Percentiles rank a stretch among this genome's conserved stretches.
Conservation (phyloP, 2,329 filamentous ascomycete genomes). For the Neonectria magnoliae region DNA sequence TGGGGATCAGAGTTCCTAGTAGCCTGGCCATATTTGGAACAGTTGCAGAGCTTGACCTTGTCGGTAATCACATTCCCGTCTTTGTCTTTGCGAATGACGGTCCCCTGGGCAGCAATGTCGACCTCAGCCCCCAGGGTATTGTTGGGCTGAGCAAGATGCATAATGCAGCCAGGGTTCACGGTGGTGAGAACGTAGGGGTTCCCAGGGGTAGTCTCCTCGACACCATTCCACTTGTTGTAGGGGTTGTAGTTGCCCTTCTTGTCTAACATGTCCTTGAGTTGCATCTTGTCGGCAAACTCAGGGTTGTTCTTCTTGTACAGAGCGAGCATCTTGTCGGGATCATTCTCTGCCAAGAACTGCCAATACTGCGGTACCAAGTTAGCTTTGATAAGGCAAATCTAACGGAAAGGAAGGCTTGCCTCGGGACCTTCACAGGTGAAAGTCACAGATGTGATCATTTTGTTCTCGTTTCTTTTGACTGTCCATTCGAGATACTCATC, state of each 20-base stretch:
- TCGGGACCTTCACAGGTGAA: slow-evolving; percentile 20
- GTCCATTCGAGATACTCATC: slow-evolving; percentile 24
- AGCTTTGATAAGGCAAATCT: not conserved
- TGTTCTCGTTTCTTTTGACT: slow-evolving; percentile 8
- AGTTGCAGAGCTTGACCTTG: slow-evolving; percentile 6
- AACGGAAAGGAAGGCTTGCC: not conserved
- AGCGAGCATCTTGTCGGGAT: not conserved
- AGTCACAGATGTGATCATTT: slow-evolving; percentile 3
- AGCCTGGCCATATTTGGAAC: slow-evolving; percentile 15
- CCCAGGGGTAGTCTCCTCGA: slow-evolving; percentile 2
- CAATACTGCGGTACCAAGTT: slow-evolving; percentile 6
- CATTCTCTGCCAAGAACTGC: slow-evolving; percentile 3
- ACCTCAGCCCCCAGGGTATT: slow-evolving; percentile 20
- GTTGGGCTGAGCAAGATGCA: slow-evolving; percentile 16
- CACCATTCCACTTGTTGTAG: not conserved
- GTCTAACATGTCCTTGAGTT: not conserved
- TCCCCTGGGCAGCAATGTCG: slow-evolving; percentile 21
- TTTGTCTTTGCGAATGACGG: slow-evolving; percentile 12
- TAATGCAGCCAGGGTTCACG: slow-evolving; percentile 1
- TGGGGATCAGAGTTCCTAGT: slow-evolving; percentile 19
- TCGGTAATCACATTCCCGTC: slow-evolving; percentile 13
- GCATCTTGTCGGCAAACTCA: not conserved
- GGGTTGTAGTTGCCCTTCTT: not conserved
- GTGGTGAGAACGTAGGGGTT: not conserved
- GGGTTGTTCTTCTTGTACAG: slow-evolving; percentile 4